A percentile compares a stretch with the other conserved stretches of the same genome.
Evolutionary conservation across 2,329 filamentous ascomycete genomes (phyloP).

Genomic region (Pestalotiopsis sp.): DNA sequence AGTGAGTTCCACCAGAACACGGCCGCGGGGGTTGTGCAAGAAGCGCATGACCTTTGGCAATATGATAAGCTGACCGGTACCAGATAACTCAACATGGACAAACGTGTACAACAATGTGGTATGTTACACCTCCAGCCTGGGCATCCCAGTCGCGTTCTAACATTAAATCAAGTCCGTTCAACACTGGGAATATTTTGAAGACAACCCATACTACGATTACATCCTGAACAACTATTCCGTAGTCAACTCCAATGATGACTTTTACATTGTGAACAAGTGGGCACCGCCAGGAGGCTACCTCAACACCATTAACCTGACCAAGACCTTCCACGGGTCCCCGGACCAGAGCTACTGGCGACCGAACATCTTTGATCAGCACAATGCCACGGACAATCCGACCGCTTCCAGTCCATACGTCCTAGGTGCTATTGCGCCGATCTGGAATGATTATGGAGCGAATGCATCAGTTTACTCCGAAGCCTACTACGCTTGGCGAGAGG

Average conservation of each 20-base stretch:
- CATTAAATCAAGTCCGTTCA: slow-evolving; percentile 38
- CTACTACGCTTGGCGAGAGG: slow-evolving; percentile 52
- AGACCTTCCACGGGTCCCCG: slow-evolving; percentile 47
- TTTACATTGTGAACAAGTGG: slow-evolving; percentile 52
- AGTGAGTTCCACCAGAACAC: neutral
- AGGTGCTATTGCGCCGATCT: slow-evolving; percentile 51
- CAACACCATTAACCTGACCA: slow-evolving; percentile 45
- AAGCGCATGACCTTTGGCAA: neutral
- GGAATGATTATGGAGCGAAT: slow-evolving; percentile 58
- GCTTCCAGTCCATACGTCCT: slow-evolving; percentile 40
- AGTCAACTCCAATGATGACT: slow-evolving; percentile 56
- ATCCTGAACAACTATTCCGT: slow-evolving; percentile 47
- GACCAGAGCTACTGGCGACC: slow-evolving; percentile 46
- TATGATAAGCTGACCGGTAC: neutral
- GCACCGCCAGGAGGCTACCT: slow-evolving; percentile 41
- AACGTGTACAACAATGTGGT: slow-evolving; percentile 10
- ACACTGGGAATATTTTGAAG: slow-evolving; percentile 58
- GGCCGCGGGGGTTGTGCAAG: too few relatives aligned
- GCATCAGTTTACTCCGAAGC: slow-evolving; percentile 52
- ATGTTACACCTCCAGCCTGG: neutral
- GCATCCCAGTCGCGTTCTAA: neutral
- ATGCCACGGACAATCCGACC: slow-evolving; percentile 48
- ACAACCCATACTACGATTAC: slow-evolving; percentile 46
- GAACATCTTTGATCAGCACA: slow-evolving; percentile 50
- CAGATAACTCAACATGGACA: slow-evolving; percentile 10